Evolutionary conservation across 495 filamentous ascomycete species (phyloP), one percentile per base, ranked within the genome.

Genomic region (Neurospora terricola): DNA sequence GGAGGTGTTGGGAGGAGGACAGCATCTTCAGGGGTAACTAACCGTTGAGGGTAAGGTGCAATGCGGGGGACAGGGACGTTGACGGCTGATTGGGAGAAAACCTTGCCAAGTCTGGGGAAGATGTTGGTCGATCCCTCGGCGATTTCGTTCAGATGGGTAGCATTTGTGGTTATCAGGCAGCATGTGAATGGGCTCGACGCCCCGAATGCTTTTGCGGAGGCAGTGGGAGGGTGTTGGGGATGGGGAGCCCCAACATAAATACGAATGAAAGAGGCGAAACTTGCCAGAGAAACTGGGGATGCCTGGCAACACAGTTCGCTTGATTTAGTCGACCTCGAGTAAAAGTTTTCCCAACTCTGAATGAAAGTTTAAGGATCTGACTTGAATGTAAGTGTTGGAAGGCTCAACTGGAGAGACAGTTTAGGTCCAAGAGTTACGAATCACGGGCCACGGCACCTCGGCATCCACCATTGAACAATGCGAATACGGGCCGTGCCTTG

Each of bases 91-190:
- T 73, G 72, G 69, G 72, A 23, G 18, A 43, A 70, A 37, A 23
- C 45, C 45, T 62, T 73, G 72, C 34, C 69, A 23, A 73, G 45
- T 62, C 62, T 54, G 59, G 72, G 69, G 72, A 48, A 73, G 69
- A 54, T 59, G 69, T 69, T 59, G 37, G 43, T 37, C 34, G 39
- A 66, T 71, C 42, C 72, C 72, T 73, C 72, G 72, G 72, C 23
- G 48, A 36, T 66, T 68, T 59, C 48, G 48, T 59, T 59, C 21
- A 59, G 21, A 59, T 59, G 48, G 48, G 48, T 59, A 14, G 21
- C 48, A 27, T 59, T 59, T 12, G 48, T 59, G 21, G 48, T 14
- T 27, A 59, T 27, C 11, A 6, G 11, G 27, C 36, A 71, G 72
- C 72, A 71, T 73, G 72, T 73, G 72, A 71, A 71, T 38, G 16